A percentile compares a stretch with the other conserved stretches of the same genome.
Evolutionary conservation across 495 filamentous ascomycete species (phyloP).

Genomic region (Filosporella fistucella): DNA sequence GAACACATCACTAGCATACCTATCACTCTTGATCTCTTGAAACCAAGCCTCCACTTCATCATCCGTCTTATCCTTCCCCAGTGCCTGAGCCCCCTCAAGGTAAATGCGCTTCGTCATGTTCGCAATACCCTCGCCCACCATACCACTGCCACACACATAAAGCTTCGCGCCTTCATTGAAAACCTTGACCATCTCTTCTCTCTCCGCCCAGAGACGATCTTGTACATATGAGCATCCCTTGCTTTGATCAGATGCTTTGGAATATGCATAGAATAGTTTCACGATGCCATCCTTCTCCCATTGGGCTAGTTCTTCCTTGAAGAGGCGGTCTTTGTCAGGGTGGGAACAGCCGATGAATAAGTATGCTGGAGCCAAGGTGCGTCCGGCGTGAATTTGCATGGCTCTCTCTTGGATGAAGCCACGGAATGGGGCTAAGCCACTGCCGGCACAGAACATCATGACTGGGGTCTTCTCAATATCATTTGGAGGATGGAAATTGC

Average conservation of each 20-base stretch:
- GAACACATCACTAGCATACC: conserved; percentile 17
- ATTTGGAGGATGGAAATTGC: conserved; percentile 61
- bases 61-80: conserved; percentile 32
- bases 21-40: conserved; percentile 34
- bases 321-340: conserved; percentile 53
- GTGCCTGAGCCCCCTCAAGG: conserved; percentile 25
- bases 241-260: conserved; percentile 28
- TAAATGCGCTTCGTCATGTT: conserved; percentile 45
- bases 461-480: conserved; percentile 58
- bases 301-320: conserved; percentile 50
- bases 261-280: conserved; percentile 52
- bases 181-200: conserved; percentile 43
- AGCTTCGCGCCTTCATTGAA: conserved; percentile 58
- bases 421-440: conserved; percentile 54
- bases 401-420: conserved; percentile 64
- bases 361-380: conserved; percentile 50
- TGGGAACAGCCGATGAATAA: conserved; percentile 62
- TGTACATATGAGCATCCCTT: conserved; percentile 54
- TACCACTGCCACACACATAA: conserved; percentile 63
- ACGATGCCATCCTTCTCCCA: conserved; percentile 60
- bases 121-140: conserved; percentile 57
- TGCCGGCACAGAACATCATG: conserved; percentile 57
- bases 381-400: conserved; percentile 44
- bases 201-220: conserved; percentile 51
- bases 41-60: conserved; percentile 50